phyloP scores from a whole-genome alignment of 2,329 filamentous ascomycete genomes.

The Proliferodiscus dingleyae region DNA sequence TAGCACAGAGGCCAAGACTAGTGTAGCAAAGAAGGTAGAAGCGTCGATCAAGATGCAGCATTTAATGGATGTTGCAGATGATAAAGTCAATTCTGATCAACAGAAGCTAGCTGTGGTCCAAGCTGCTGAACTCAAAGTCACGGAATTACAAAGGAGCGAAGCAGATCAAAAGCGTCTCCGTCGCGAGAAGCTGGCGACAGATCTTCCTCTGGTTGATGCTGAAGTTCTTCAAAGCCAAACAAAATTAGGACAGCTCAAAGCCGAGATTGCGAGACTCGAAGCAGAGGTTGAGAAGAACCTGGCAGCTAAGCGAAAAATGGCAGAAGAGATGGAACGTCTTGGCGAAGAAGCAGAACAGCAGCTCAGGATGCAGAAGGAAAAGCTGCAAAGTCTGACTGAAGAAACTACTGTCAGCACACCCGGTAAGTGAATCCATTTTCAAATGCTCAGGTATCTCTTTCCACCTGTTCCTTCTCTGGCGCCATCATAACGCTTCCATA shows the following conservation, averaged over 20 bases:
- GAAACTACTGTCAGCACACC: constrained; percentile 21
- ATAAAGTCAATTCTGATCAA: constrained; percentile 19
- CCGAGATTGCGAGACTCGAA: constrained; percentile 30
- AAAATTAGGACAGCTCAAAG: constrained; percentile 27
- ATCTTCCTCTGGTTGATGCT: constrained; percentile 30
- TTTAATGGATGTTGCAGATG: constrained; percentile 17
- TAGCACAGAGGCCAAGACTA: constrained; percentile 1
- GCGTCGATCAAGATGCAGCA: constrained; percentile 26
- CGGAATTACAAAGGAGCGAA: constrained; percentile 22
- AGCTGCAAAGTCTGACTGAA: constrained; percentile 26
- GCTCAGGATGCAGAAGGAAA: constrained; percentile 31
- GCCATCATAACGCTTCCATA: neutral
- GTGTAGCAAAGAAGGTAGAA: constrained; percentile 20
- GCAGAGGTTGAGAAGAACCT: constrained; percentile 26
- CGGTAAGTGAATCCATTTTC: constrained; percentile 18
- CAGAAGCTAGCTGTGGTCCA: constrained; percentile 26
- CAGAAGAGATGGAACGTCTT: constrained; percentile 32
- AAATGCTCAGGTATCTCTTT: neutral
- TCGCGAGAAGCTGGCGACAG: constrained; percentile 29
- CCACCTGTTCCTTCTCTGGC: neutral
- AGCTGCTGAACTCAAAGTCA: constrained; percentile 20
- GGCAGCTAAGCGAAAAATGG: constrained; percentile 30
- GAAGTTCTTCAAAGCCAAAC: constrained; percentile 27
- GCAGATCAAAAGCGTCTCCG: constrained; percentile 29
- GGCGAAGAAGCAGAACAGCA: constrained; percentile 31